Evolutionary conservation across 495 filamentous ascomycete species (phyloP).

Genomic region (Penicillium longicatenatum): DNA sequence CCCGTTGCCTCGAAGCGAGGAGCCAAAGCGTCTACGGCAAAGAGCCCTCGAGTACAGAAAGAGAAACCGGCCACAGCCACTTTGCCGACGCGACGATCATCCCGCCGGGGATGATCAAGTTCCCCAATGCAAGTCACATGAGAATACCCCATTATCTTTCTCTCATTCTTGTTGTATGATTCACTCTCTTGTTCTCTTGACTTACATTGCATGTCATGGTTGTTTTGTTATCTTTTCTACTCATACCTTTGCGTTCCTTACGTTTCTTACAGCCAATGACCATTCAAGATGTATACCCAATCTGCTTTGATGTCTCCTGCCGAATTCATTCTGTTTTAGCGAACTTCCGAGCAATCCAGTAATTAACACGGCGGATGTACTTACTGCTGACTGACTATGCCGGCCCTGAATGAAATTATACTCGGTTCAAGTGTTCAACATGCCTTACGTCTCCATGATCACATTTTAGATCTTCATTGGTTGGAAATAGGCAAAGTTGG

Average conservation of each 20-base stretch:
- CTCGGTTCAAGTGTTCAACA: no score
- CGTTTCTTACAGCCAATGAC: conserved; percentile 21
- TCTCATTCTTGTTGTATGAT: neutral
- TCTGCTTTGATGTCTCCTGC: conserved; percentile 22
- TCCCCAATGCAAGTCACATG: neutral
- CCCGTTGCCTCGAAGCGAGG: conserved; percentile 28
- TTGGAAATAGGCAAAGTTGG: no score
- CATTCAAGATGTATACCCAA: conserved; percentile 43
- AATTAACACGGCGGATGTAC: conserved; percentile 1
- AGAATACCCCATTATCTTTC: conserved; percentile 3
- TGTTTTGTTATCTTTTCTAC: conserved; percentile 9
- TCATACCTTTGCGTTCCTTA: conserved; percentile 2
- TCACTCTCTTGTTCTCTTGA: conserved; percentile 10
- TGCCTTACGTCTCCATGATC: no score
- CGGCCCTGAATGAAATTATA: neutral
- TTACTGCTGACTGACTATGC: neutral
- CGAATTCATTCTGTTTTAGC: conserved; percentile 5
- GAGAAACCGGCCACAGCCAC: conserved; percentile 23
- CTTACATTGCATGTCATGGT: conserved; percentile 1
- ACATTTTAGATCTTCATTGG: no score
- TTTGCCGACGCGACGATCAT: conserved; percentile 43
- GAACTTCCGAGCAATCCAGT: neutral
- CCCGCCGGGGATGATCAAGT: conserved; percentile 35
- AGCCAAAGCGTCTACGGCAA: conserved; percentile 18
- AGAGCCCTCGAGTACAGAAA: conserved; percentile 7